Conservation (phyloP, 2,329 filamentous ascomycete species). For the Botrytis elliptica region DNA sequence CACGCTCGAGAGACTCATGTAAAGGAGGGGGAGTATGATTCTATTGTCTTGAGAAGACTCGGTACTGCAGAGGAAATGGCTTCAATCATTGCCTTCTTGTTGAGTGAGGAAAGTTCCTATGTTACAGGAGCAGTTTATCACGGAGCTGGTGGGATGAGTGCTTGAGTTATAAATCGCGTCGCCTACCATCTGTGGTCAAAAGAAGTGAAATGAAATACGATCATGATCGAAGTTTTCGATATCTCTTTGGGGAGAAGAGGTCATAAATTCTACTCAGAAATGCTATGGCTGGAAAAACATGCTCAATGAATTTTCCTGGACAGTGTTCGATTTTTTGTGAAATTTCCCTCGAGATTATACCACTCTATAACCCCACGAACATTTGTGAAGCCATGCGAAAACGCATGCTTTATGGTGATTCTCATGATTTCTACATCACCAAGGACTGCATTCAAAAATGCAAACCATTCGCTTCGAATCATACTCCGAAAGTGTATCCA, state of each 20-base stretch:
- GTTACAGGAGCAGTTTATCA: conserved; percentile 36
- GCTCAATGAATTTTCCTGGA: background rate
- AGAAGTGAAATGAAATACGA: background rate
- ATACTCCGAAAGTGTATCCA: too few species aligned
- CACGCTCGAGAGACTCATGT: conserved; percentile 27
- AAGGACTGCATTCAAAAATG: background rate
- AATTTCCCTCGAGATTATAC: background rate
- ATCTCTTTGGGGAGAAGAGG: fast-evolving
- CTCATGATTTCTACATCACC: background rate
- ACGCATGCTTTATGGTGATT: background rate
- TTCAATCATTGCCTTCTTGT: conserved; percentile 46
- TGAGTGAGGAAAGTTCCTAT: conserved; percentile 40
- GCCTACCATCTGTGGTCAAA: background rate
- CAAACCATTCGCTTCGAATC: background rate
- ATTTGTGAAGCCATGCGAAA: background rate
- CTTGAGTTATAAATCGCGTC: conserved; percentile 17
- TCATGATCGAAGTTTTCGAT: too few species aligned
- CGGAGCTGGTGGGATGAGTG: conserved; percentile 35
- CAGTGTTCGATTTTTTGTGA: background rate
- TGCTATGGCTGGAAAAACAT: background rate
- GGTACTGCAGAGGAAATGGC: conserved; percentile 50
- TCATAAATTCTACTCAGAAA: background rate
- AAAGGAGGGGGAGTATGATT: conserved; percentile 39
- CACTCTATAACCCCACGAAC: background rate
- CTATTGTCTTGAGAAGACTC: conserved; percentile 42